These are phyloP conservation scores for Nicotiana benthamiana DNA, from an alignment of 257 asterid genomes.

Conservation along the genomic window DNA sequence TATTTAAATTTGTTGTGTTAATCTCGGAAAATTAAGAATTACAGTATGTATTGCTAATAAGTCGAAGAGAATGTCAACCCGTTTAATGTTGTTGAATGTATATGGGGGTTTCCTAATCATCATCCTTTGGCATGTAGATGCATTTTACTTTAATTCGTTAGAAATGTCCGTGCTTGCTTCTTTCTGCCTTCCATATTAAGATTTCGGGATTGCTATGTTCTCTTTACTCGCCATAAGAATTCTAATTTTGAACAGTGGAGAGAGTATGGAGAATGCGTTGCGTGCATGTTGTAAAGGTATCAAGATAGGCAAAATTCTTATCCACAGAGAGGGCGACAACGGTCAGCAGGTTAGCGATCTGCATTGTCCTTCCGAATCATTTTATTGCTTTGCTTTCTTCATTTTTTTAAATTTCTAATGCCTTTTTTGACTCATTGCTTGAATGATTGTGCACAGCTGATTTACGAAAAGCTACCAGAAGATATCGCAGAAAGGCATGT, in stretches of 20 bases:
- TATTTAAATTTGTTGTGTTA: not conserved
- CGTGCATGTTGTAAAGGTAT: conserved; percentile 18
- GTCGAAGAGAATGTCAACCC: not conserved
- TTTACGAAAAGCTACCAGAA: conserved; percentile 84
- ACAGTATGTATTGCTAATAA: not conserved
- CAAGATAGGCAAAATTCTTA: conserved; percentile 14
- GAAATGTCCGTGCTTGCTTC: not conserved
- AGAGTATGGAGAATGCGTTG: conserved; percentile 51
- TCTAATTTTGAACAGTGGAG: conserved; percentile 45
- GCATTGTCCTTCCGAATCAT: too few relatives aligned
- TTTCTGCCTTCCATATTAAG: not conserved
- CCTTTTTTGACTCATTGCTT: too few relatives aligned
- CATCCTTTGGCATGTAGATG: not conserved
- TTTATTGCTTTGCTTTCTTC: too few relatives aligned
- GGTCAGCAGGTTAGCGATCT: conserved; percentile 3
- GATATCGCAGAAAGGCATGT: conserved; percentile 95
- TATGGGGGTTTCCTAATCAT: not conserved
- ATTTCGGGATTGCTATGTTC: not conserved
- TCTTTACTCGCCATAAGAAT: not conserved
- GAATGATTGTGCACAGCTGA: too few relatives aligned
- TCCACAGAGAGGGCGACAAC: conserved; percentile 14
- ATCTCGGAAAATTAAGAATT: not conserved
- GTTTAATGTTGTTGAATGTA: not conserved
- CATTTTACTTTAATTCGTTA: not conserved
- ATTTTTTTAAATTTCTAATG: too few relatives aligned